Conservation (phyloP, 768 basidiomycete species). For the Polyporus arcularius region DNA sequence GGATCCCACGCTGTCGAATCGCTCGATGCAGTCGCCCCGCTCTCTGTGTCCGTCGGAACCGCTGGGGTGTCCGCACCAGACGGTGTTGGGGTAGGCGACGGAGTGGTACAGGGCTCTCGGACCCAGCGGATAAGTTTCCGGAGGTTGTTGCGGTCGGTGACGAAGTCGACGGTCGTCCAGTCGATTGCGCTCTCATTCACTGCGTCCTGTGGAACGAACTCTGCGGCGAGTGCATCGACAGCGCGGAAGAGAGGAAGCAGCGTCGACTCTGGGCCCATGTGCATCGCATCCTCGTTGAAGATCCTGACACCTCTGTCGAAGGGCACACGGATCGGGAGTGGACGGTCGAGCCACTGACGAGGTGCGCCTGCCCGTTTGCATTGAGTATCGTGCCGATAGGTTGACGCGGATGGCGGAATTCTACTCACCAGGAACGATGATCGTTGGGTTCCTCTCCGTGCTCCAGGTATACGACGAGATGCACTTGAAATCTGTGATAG, state of each 20-base stretch:
- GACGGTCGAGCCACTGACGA: constrained; percentile 50
- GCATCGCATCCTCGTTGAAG: constrained; percentile 60
- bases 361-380: constrained; percentile 53
- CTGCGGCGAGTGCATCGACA: constrained; percentile 41
- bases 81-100: neutral
- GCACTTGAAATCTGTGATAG: constrained; percentile 36
- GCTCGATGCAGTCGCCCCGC: neutral
- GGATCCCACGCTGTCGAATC: neutral
- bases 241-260: constrained; percentile 61
- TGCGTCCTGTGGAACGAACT: neutral
- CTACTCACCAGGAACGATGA: constrained; percentile 50
- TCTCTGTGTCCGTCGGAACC: neutral
- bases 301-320: constrained; percentile 51
- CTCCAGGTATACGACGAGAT: constrained; percentile 59
- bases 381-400: too few species aligned
- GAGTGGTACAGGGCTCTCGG: constrained; percentile 22
- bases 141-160: constrained; percentile 68
- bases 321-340: constrained; percentile 52
- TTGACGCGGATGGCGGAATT: too few species aligned
- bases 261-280: constrained; percentile 34
- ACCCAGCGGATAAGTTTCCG: constrained; percentile 65
- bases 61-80: neutral
- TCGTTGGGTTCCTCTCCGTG: constrained; percentile 43
- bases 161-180: constrained; percentile 41
- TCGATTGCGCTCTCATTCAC: constrained; percentile 30